Conservation (phyloP, 2,329 filamentous ascomycete species). For the Byssothecium circinans region DNA sequence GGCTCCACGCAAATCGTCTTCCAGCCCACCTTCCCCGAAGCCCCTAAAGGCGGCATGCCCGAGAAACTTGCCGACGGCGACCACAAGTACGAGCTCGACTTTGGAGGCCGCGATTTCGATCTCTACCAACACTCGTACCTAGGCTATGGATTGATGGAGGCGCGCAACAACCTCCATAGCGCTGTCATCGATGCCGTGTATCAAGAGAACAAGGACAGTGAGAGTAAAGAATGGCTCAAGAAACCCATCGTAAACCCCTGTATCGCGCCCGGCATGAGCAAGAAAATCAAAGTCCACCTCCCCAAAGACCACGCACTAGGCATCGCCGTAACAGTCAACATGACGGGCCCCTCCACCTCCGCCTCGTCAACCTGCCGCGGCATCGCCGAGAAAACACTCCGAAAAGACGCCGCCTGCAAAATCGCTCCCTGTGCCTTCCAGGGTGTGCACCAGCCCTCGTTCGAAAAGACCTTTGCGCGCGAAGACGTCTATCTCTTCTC, state of each 20-base stretch:
- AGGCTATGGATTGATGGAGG: constrained; percentile 94
- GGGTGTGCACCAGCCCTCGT: constrained; percentile 88
- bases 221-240: constrained; percentile 64
- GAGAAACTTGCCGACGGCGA: constrained; percentile 84
- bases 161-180: constrained; percentile 82
- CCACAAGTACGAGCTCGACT: constrained; percentile 91
- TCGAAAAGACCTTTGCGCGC: constrained; percentile 86
- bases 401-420: constrained; percentile 80
- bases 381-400: constrained; percentile 85
- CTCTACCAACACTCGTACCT: constrained; percentile 98
- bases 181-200: constrained; percentile 72
- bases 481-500: constrained; percentile 97
- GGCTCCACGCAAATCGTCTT: constrained; percentile 99
- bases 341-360: constrained; percentile 77
- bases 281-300: constrained; percentile 72
- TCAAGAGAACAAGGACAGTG: constrained; percentile 56
- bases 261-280: constrained; percentile 77
- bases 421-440: constrained; percentile 97
- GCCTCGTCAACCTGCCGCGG: constrained; percentile 85
- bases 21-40: constrained; percentile 84
- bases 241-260: constrained; percentile 80
- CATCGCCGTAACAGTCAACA: constrained; percentile 70
- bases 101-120: constrained; percentile 86
- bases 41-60: constrained; percentile 75
- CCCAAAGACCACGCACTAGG: constrained; percentile 67